Percentiles rank a stretch among this genome's conserved stretches.
Evolutionary conservation across 2,329 filamentous ascomycete species (phyloP).

Genomic region (Nemania sp.): DNA sequence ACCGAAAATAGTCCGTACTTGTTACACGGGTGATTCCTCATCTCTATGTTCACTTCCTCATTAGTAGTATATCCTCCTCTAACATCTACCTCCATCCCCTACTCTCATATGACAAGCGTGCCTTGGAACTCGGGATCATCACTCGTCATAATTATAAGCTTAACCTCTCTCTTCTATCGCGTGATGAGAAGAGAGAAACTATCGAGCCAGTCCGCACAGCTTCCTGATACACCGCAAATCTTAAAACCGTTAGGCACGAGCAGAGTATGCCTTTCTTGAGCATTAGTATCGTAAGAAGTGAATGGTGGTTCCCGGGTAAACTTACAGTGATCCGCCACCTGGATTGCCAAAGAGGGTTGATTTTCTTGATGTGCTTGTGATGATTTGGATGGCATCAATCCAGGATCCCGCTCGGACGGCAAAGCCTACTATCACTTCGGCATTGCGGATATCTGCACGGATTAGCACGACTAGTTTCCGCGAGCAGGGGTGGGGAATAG

Average conservation of each 20-base stretch:
- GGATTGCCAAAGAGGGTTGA: slow-evolving; percentile 88
- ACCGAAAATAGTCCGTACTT: slow-evolving; percentile 20
- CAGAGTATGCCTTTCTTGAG: slow-evolving; percentile 76
- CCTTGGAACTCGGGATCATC: slow-evolving; percentile 1
- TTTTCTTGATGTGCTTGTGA: slow-evolving; percentile 88
- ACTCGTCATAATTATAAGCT: background rate
- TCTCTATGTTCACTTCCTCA: slow-evolving; percentile 7
- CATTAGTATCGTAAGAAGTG: slow-evolving; percentile 41
- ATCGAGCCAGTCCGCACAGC: slow-evolving; percentile 83
- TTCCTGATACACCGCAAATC: slow-evolving; percentile 88
- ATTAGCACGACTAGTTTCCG: slow-evolving; percentile 10
- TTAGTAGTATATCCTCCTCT: slow-evolving; percentile 17
- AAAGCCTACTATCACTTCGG: slow-evolving; percentile 90
- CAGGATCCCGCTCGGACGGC: slow-evolving; percentile 81
- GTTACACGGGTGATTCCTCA: slow-evolving; percentile 17
- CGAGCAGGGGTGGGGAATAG: background rate
- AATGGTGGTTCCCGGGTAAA: slow-evolving; percentile 45
- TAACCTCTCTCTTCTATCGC: slow-evolving; percentile 59
- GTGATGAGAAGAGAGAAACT: slow-evolving; percentile 86
- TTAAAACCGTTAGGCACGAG: slow-evolving; percentile 91
- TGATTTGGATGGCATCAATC: slow-evolving; percentile 89
- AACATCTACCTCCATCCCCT: slow-evolving; percentile 12
- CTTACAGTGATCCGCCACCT: slow-evolving; percentile 84
- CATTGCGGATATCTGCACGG: slow-evolving; percentile 77
- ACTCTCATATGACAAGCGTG: slow-evolving; percentile 14